Evolutionary conservation across 2,329 filamentous ascomycete species (phyloP), one percentile per base, ranked within the genome.

Genomic region (Aspergillus pseudoviridinutans): DNA sequence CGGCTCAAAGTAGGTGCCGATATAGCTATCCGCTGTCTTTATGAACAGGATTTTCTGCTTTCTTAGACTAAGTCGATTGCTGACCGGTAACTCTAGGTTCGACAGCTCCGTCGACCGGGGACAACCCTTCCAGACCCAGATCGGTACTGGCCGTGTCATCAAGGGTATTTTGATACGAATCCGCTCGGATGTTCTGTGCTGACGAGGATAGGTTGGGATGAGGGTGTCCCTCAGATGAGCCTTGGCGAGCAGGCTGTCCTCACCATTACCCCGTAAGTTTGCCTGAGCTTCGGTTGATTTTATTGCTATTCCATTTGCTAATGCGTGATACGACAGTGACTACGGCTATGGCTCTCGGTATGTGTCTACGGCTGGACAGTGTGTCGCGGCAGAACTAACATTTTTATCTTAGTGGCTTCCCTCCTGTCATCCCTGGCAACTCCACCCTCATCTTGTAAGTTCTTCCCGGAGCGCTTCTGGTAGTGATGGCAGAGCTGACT

Each of bases 161-260:
- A 85, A 84, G 80, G 93, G 92, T 94, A 82, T 63, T 76, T 64
- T 66, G 41, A 14, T 46, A 3, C 8, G 24, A 14, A 25, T 22
- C 41, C 3, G 10, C 41, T 47, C 1, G 24, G 20, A 24, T 27
- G 44, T 12, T 14, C 9, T 38, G 8, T 51, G 44, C 32, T 49
- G 32, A 56, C 22, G 22, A 14, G 10, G 29, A 24, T 27, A 66
- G 90, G 86, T 66, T 95, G 85, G 91, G 92, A 91, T 70, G 87
- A 96, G 78, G 92, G 89, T 64, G 92, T 97, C 53, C 78, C 80
- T 52, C 80, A 85, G 71, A 97, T 99, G 93, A 87, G 88, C 72
- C 80, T 96, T 58, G 92, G 93, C 73, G 93, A 97, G 84, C 93
- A 90, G 80, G 87, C 91, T 55, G 90, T 85, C 53, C 82, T 99